Conservation (phyloP, 345 rosid species). For the Kernera saxatilis region DNA sequence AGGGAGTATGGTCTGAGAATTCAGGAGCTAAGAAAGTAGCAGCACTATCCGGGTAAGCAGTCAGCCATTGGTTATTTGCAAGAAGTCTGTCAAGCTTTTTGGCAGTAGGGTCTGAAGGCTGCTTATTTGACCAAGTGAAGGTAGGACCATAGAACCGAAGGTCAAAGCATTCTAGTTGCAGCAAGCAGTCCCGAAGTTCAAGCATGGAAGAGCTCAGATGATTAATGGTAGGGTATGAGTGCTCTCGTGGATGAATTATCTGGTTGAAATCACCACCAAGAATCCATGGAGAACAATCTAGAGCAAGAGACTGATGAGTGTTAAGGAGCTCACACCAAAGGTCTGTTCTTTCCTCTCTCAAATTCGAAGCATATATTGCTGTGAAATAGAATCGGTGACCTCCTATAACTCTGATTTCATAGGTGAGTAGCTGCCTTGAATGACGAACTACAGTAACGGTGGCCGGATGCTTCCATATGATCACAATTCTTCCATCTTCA, state of each 20-base stretch:
- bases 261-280: not conserved
- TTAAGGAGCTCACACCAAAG: not conserved
- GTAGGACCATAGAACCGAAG: not conserved
- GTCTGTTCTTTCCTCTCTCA: not conserved
- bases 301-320: not conserved
- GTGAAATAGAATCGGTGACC: too few relatives aligned
- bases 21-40: not conserved
- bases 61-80: not conserved
- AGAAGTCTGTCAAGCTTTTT: not conserved
- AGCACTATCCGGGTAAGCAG: not conserved
- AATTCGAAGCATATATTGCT: not conserved
- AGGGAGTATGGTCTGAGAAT: not conserved
- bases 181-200: not conserved
- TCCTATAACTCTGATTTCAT: too few relatives aligned
- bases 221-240: not conserved
- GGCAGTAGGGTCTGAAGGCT: not conserved
- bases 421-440: too few relatives aligned
- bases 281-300: accelerated
- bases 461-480: too few relatives aligned
- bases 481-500: too few relatives aligned
- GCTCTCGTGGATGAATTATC: not conserved
- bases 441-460: too few relatives aligned
- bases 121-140: not conserved
- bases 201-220: accelerated
- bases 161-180: not conserved